Base-by-base conservation (phyloP, 1,284 basidiomycete genomes). In the Porogramme epimiltina region DNA sequence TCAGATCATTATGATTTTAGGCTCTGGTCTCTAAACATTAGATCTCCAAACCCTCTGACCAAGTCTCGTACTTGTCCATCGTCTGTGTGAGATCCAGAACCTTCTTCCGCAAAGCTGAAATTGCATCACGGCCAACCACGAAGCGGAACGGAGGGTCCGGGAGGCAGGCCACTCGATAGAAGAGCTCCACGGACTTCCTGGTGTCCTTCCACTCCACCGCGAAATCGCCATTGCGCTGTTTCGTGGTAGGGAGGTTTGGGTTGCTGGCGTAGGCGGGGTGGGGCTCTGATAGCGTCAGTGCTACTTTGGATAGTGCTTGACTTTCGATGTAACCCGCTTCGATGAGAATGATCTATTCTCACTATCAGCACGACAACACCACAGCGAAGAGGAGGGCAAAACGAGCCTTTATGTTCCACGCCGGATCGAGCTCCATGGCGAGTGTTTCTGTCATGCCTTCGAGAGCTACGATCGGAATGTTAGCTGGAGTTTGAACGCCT, bases 371-470 rank as follows among this genome's bases (percentile, higher is more conserved):
- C 26, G 22, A n/a, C 10, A 15, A 5, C 25, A 4, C 3, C n/a
- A 20, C 22, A 28, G 3, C 3, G 15, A 18, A 4, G 20, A 5
- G 25, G 13, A 38, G 8, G n/a, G 19, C 3, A 5, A 1, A 4
- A 13, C 13, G 2, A 3, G 71, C 71, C 59, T 72, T 72, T 60
- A 75, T 74, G 50, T 73, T 73, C 74, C 73, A 75, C 3, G 55
- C 60, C 0, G 73, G 71, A 50, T 70, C 59, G 1, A 75, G 40
- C 53, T 75, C 72, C n/a, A 54, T 46, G 0, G 53, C 58, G 2
- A 74, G 50, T 0, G 67, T 47, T 28, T 72, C 64, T 3, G 66
- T 66, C 4, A 73, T 20, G 2, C 63, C 71, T 44, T 74, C 71
- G 2, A 59, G 43, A 13, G 53, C 53, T 59, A 24, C 2, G 6